Conservation (phyloP, 2,329 filamentous ascomycete species). For the Penicillium sp. region DNA sequence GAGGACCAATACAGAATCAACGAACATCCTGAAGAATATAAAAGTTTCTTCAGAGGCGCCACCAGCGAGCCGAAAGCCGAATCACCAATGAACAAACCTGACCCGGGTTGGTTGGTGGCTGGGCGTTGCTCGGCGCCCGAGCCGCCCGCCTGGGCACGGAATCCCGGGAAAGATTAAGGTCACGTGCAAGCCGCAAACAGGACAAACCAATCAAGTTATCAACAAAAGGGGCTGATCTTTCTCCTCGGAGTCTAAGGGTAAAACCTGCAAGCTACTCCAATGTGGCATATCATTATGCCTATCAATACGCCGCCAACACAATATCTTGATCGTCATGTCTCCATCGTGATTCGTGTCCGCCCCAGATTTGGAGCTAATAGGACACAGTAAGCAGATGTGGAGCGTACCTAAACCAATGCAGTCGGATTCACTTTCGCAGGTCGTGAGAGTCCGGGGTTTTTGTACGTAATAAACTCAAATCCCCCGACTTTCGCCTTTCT, state of each 20-base stretch:
- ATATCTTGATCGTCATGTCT: neutral
- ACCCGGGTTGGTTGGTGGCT: neutral
- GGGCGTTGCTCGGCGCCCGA: neutral
- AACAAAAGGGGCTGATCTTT: neutral
- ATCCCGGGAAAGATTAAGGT: constrained; percentile 3
- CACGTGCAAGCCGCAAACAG: neutral
- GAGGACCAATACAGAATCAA: neutral
- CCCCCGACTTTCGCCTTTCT: neutral
- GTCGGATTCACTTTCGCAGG: constrained; percentile 3
- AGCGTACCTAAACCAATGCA: constrained; percentile 16
- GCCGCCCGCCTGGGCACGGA: neutral
- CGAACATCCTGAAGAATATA: neutral
- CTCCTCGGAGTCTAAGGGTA: neutral
- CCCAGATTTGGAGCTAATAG: neutral
- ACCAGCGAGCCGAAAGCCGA: constrained; percentile 5
- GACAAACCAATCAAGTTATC: neutral
- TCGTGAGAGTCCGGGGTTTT: neutral
- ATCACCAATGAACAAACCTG: constrained; percentile 7
- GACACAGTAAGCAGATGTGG: neutral
- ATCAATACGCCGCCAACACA: neutral
- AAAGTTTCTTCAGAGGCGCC: neutral
- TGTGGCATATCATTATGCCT: too few species aligned
- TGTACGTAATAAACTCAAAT: constrained; percentile 6
- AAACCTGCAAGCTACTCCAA: too few species aligned
- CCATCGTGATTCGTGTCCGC: neutral